A percentile compares a stretch with the other conserved stretches of the same genome.
These are phyloP conservation scores for Aspergillus biplanus DNA, from an alignment of 495 filamentous ascomycete genomes.

Conservation along the genomic window DNA sequence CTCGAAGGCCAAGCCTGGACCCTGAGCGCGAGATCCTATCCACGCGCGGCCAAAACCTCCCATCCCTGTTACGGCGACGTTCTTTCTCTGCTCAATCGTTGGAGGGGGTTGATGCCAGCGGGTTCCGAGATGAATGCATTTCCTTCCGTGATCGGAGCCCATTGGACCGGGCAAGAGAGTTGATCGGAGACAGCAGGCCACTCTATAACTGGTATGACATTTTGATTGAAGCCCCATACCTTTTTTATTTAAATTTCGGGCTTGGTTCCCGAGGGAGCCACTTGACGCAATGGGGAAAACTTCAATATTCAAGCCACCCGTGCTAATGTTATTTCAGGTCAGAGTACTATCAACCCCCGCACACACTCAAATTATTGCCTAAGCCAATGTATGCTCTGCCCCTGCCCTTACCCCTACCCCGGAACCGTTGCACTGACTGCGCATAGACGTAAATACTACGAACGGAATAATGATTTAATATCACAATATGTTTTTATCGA, in stretches of 20 bases:
- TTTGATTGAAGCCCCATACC: not conserved
- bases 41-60: constrained; percentile 41
- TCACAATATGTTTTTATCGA: constrained; percentile 92
- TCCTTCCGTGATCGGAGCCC: constrained; percentile 27
- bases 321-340: constrained; percentile 29
- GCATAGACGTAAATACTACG: constrained; percentile 71
- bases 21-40: constrained; percentile 41
- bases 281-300: not conserved
- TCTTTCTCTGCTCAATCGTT: constrained; percentile 28
- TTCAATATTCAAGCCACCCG: not conserved
- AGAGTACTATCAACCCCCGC: constrained; percentile 37
- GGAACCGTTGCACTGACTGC: not conserved
- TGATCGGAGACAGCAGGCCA: constrained; percentile 42
- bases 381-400: constrained; percentile 33
- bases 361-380: constrained; percentile 31
- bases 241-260: too few species aligned
- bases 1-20: constrained; percentile 38
- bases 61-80: constrained; percentile 33
- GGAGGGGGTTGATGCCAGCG: constrained; percentile 28
- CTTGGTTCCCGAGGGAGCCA: too few species aligned
- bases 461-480: constrained; percentile 79
- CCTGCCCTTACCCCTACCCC: too few species aligned
- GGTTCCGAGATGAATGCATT: constrained; percentile 16
- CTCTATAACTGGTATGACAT: constrained; percentile 41
- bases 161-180: constrained; percentile 22